phyloP scores from a whole-genome alignment of 2,329 filamentous ascomycete genomes.

The Stachybotrys chartarum region DNA sequence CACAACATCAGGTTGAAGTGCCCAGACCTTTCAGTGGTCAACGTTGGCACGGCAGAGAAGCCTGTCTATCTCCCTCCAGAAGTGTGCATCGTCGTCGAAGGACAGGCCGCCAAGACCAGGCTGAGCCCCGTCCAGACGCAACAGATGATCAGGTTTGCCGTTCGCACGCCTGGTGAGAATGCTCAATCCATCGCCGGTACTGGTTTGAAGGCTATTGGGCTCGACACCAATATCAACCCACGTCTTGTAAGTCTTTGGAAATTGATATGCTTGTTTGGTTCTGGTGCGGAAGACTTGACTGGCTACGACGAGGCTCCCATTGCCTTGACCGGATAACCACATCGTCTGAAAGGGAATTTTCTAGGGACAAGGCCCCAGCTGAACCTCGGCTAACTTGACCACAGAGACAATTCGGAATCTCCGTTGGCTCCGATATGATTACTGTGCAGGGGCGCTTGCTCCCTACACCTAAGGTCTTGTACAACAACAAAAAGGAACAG shows the following conservation, averaged over 20 bases:
- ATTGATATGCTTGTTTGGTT: too few relatives aligned
- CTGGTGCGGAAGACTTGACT: too few relatives aligned
- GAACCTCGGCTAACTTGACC: background rate
- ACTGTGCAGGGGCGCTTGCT: constrained; percentile 59
- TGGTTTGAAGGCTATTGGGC: constrained; percentile 43
- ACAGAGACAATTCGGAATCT: constrained; percentile 46
- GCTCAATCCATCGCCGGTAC: constrained; percentile 44
- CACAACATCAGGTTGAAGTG: constrained; percentile 27
- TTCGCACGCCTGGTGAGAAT: constrained; percentile 47
- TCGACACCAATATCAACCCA: too few relatives aligned
- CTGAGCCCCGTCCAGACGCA: constrained; percentile 46
- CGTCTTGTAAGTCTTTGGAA: too few relatives aligned
- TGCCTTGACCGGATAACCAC: constrained; percentile 24
- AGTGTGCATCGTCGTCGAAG: constrained; percentile 47
- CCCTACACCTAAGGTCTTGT: constrained; percentile 42
- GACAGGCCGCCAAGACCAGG: constrained; percentile 44
- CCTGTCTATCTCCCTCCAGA: constrained; percentile 54
- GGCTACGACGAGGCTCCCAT: too few relatives aligned
- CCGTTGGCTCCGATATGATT: constrained; percentile 41
- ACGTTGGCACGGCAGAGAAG: constrained; percentile 45
- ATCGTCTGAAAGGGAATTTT: constrained; percentile 24
- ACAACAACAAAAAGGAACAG: constrained; percentile 28
- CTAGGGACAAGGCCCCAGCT: constrained; percentile 1
- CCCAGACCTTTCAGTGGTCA: constrained; percentile 43
- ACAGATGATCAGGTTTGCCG: constrained; percentile 55